Percentiles rank a stretch among this genome's conserved stretches.
Conservation (phyloP, 306 rosid species). For the Vachellia pachyceras region DNA sequence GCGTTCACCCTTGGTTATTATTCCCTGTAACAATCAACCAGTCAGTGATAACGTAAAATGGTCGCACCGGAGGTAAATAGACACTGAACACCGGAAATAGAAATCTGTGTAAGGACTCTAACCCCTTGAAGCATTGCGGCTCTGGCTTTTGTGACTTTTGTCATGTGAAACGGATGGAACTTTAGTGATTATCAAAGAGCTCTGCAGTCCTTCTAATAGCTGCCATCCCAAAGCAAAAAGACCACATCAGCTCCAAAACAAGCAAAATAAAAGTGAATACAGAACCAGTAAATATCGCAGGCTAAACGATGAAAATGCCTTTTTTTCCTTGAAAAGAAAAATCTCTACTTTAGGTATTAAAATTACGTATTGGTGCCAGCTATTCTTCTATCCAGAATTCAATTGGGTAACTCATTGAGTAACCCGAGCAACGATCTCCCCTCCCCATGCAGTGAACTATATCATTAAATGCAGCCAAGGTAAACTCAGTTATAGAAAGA, state of each 20-base stretch:
- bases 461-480: neutral
- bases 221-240: constrained; percentile 47
- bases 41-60: constrained; percentile 34
- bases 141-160: constrained; percentile 60
- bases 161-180: constrained; percentile 81
- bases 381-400: neutral
- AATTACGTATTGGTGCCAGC: too few relatives aligned
- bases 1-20: constrained; percentile 62
- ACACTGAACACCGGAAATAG: neutral
- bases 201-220: constrained; percentile 98
- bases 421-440: neutral
- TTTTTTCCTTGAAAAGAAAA: neutral
- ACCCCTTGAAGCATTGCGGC: constrained; percentile 71
- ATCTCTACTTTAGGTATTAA: neutral
- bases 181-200: constrained; percentile 88
- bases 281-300: neutral
- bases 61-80: neutral
- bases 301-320: constrained; percentile 6
- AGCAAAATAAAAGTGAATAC: neutral
- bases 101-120: constrained; percentile 30
- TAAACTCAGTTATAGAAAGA: constrained; percentile 7
- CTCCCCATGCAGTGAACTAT: neutral
- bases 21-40: constrained; percentile 63
- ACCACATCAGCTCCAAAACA: constrained; percentile 30
- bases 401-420: neutral